These are phyloP conservation scores for Rauvolfia tetraphylla DNA, from an alignment of 257 asterid genomes.

Conservation along the genomic window DNA sequence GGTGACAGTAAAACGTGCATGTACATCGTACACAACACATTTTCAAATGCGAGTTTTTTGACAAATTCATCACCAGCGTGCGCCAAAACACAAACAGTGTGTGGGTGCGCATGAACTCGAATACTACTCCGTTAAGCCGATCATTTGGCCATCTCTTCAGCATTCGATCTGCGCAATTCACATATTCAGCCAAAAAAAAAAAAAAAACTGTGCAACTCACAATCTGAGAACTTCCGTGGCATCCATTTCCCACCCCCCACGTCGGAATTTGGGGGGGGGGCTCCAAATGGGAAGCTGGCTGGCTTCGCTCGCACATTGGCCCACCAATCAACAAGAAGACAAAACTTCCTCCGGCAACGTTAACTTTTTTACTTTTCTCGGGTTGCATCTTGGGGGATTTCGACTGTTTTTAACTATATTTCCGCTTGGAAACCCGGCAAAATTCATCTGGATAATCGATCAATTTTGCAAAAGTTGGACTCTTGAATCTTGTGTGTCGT, in stretches of 20 bases:
- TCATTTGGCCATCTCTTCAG: too few species aligned
- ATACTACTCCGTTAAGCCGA: too few species aligned
- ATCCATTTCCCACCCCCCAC: background rate
- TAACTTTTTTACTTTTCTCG: background rate
- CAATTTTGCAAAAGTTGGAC: background rate
- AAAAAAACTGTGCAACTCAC: background rate
- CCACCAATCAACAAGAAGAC: conserved; percentile 4
- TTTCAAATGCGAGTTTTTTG: too few species aligned
- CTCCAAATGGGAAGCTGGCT: background rate
- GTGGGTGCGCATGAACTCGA: too few species aligned
- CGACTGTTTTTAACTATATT: background rate
- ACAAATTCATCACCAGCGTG: too few species aligned
- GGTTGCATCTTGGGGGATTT: background rate
- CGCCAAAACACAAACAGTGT: too few species aligned
- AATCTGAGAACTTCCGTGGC: background rate
- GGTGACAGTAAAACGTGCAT: too few species aligned
- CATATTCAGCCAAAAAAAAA: background rate
- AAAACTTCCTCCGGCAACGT: background rate
- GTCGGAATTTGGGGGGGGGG: background rate
- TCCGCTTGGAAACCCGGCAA: background rate
- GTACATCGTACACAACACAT: too few species aligned
- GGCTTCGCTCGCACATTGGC: background rate
- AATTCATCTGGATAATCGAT: background rate
- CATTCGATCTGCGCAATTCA: too few species aligned
- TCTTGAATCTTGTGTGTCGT: background rate